Conservation (phyloP, 495 filamentous ascomycete genomes). For the Collariella sp. region DNA sequence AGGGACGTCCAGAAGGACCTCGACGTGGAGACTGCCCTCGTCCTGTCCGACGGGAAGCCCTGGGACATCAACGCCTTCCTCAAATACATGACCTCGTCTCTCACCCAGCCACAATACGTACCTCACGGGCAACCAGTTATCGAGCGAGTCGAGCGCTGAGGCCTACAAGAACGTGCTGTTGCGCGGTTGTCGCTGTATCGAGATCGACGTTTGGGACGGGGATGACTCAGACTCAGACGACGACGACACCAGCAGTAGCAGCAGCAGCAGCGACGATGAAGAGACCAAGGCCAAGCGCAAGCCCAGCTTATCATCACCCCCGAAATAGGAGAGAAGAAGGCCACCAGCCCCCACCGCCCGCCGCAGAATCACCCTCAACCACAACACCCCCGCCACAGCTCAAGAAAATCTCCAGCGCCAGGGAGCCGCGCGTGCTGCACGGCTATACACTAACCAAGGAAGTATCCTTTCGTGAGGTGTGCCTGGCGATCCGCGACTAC, state of each 20-base stretch:
- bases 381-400: slow-evolving; percentile 1
- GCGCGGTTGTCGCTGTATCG: slow-evolving; percentile 83
- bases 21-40: slow-evolving; percentile 19
- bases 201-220: slow-evolving; percentile 95
- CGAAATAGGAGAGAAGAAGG: too few relatives aligned
- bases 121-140: slow-evolving; percentile 85
- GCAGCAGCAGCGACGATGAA: slow-evolving; percentile 27
- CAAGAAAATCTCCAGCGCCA: slow-evolving; percentile 7
- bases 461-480: slow-evolving; percentile 76
- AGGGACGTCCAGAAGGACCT: slow-evolving; percentile 30
- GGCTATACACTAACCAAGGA: slow-evolving; percentile 87
- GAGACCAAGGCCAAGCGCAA: slow-evolving; percentile 10
- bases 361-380: neutral
- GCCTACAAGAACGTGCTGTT: slow-evolving; percentile 78
- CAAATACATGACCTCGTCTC: slow-evolving; percentile 51
- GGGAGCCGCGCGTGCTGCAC: slow-evolving; percentile 75
- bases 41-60: slow-evolving; percentile 11
- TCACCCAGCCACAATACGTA: slow-evolving; percentile 86
- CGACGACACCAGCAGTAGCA: slow-evolving; percentile 24
- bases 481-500: slow-evolving; percentile 64
- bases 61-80: slow-evolving; percentile 47
- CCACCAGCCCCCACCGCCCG: slow-evolving; percentile 26
- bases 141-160: slow-evolving; percentile 68
- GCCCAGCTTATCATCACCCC: slow-evolving; percentile 1
- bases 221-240: slow-evolving; percentile 42